Evolutionary conservation across 2,329 filamentous ascomycete genomes (phyloP).

Genomic region (Talaromyces islandicus): DNA sequence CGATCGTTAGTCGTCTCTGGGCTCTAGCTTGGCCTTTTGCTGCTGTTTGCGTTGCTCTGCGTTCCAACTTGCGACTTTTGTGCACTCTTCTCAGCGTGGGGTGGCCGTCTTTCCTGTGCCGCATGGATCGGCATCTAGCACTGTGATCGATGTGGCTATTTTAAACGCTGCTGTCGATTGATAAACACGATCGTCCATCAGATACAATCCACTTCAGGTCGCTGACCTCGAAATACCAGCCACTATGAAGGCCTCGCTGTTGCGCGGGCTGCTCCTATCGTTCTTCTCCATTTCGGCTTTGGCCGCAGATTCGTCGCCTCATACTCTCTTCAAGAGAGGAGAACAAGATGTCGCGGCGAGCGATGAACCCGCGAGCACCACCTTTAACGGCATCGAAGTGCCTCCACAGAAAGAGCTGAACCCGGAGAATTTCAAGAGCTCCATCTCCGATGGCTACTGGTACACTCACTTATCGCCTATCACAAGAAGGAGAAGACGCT

Average conservation of each 20-base stretch:
- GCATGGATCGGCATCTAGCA: not conserved
- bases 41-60: not conserved
- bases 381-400: slow-evolving; percentile 48
- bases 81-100: not conserved
- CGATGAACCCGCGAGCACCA: slow-evolving; percentile 25
- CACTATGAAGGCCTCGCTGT: slow-evolving; percentile 33
- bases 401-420: slow-evolving; percentile 45
- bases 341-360: slow-evolving; percentile 10
- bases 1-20: not conserved
- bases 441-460: slow-evolving; percentile 49
- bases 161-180: not conserved
- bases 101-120: not conserved
- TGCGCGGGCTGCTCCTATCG: slow-evolving; percentile 33
- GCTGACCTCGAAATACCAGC: slow-evolving; percentile 14
- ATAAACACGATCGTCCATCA: not conserved
- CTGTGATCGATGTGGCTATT: not conserved
- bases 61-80: not conserved
- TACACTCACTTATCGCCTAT: slow-evolving; percentile 20
- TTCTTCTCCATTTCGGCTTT: slow-evolving; percentile 29
- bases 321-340: slow-evolving; percentile 24
- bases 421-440: slow-evolving; percentile 43
- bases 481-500: not conserved
- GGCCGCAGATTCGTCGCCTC: slow-evolving; percentile 15
- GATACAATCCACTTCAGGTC: slow-evolving; percentile 6
- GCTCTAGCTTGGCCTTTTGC: not conserved